phyloP scores from a whole-genome alignment of 2,329 filamentous ascomycete genomes.

The Rhynchosporium agropyri region DNA sequence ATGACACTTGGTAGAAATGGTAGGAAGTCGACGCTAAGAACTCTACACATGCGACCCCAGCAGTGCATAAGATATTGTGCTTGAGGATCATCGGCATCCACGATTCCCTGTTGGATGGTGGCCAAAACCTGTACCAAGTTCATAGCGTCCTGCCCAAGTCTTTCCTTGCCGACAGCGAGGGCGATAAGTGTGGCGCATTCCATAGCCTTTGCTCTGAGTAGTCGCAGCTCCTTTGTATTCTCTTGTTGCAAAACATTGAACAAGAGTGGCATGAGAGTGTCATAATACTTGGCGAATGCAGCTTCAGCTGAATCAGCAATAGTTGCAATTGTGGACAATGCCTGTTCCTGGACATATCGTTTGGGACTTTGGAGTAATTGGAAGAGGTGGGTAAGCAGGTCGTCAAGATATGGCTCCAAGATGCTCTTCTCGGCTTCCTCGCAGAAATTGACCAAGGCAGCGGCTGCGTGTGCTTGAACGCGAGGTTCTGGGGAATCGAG shows the following conservation, averaged over 20 bases:
- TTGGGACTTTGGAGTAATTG: slow-evolving; percentile 88
- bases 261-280: slow-evolving; percentile 90
- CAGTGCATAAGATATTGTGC: slow-evolving; percentile 97
- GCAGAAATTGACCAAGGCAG: slow-evolving; percentile 98
- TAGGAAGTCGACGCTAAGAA: slow-evolving; percentile 86
- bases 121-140: slow-evolving; percentile 85
- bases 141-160: slow-evolving; percentile 85
- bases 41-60: slow-evolving; percentile 98
- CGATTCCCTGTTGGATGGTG: slow-evolving; percentile 82
- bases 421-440: slow-evolving; percentile 94
- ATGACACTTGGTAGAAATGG: slow-evolving; percentile 93
- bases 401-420: slow-evolving; percentile 89
- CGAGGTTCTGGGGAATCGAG: slow-evolving; percentile 87
- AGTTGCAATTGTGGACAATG: slow-evolving; percentile 94
- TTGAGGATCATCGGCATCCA: slow-evolving; percentile 91
- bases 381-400: slow-evolving; percentile 82
- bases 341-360: slow-evolving; percentile 96
- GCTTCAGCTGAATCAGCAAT: slow-evolving; percentile 98
- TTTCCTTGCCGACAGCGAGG: slow-evolving; percentile 89
- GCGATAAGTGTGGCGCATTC: slow-evolving; percentile 97
- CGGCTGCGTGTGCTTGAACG: slow-evolving; percentile 95
- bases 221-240: slow-evolving; percentile 88
- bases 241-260: slow-evolving; percentile 88
- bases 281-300: slow-evolving; percentile 93
- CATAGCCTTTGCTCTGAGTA: slow-evolving; percentile 96